Conservation (phyloP, 176 grass and related monocot genomes). For the Pontederia paniculata region DNA sequence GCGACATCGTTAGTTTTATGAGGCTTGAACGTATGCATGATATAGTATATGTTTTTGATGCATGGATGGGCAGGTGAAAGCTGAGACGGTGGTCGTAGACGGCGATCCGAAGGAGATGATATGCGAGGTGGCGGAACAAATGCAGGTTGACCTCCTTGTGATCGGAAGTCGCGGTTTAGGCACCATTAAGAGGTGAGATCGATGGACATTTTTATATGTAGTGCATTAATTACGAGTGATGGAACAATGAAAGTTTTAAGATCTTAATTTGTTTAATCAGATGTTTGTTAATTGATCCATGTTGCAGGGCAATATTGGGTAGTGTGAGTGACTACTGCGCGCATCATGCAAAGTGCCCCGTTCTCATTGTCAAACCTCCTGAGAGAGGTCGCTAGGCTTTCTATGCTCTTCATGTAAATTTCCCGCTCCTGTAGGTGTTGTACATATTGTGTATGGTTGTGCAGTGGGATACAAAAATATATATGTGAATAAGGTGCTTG, state of each 20-base stretch:
- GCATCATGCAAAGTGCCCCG: constrained; percentile 61
- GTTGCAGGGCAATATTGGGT: constrained; percentile 53
- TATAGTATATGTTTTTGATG: not conserved
- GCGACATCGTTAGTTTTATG: no score
- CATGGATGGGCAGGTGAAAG: constrained; percentile 19
- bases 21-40: not conserved
- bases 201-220: no score
- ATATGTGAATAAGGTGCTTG: no score
- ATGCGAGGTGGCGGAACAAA: constrained; percentile 41
- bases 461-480: no score
- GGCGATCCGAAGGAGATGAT: constrained; percentile 79
- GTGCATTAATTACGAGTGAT: not conserved
- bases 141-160: constrained; percentile 50
- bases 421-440: no score
- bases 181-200: constrained; percentile 54
- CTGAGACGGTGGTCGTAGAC: constrained; percentile 37
- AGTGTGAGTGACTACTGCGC: constrained; percentile 72
- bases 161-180: constrained; percentile 65
- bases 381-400: constrained; percentile 18
- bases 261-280: no score
- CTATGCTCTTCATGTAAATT: no score
- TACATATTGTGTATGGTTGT: no score
- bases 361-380: constrained; percentile 43
- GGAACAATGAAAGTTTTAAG: no score
- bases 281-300: no score